phyloP scores from a whole-genome alignment of 2,329 filamentous ascomycete genomes.

The Colletotrichum godetiae region DNA sequence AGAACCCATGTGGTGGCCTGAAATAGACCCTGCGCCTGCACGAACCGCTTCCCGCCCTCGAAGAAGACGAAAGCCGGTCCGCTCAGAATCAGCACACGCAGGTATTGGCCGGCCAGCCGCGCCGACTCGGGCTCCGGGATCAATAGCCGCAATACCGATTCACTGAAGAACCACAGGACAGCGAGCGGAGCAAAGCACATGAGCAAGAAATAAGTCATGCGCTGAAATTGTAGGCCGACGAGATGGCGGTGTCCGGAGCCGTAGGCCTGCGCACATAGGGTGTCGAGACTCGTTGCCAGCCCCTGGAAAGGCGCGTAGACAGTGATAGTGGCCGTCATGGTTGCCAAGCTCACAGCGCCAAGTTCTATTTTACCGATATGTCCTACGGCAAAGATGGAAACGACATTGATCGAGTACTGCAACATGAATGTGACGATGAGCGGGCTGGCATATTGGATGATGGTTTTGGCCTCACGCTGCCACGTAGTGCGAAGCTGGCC shows the following conservation, averaged over 20 bases:
- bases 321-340: constrained; percentile 85
- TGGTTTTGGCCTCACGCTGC: constrained; percentile 87
- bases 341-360: constrained; percentile 59
- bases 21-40: constrained; percentile 87
- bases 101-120: constrained; percentile 76
- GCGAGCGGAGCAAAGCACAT: constrained; percentile 78
- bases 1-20: constrained; percentile 82
- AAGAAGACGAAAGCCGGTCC: constrained; percentile 83
- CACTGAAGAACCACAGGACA: constrained; percentile 76
- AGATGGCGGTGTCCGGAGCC: constrained; percentile 90
- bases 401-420: constrained; percentile 87
- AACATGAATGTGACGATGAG: constrained; percentile 80
- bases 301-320: constrained; percentile 84
- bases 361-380: constrained; percentile 74
- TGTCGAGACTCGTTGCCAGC: constrained; percentile 91
- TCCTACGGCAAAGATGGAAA: constrained; percentile 83
- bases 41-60: constrained; percentile 82
- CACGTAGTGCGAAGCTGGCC: constrained; percentile 90
- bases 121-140: constrained; percentile 69
- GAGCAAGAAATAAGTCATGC: constrained; percentile 84
- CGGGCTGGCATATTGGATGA: constrained; percentile 77
- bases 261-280: constrained; percentile 92
- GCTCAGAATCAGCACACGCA: constrained; percentile 77
- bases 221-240: constrained; percentile 82
- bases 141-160: constrained; percentile 66